Evolutionary conservation across 2,329 filamentous ascomycete genomes (phyloP).

Genomic region (Fusarium anthophilum): DNA sequence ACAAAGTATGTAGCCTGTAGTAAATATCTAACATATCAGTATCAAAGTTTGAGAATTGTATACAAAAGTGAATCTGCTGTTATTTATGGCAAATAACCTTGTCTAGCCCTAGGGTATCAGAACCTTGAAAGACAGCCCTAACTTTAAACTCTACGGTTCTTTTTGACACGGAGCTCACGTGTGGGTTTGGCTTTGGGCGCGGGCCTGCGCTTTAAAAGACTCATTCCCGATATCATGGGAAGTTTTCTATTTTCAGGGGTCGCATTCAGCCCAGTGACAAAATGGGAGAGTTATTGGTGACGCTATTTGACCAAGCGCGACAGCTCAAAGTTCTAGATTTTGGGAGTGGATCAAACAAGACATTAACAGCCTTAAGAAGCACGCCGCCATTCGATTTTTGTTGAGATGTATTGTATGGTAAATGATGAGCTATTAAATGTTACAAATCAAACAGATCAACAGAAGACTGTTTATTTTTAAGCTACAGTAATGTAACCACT

Average conservation of each 20-base stretch:
- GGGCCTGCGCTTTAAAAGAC: neutral
- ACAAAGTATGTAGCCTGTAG: accelerated
- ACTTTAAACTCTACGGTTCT: too few species aligned
- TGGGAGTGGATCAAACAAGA: neutral
- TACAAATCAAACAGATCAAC: accelerated
- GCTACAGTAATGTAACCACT: accelerated
- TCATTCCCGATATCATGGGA: neutral
- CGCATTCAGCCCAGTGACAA: neutral
- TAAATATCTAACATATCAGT: neutral
- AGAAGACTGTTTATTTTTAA: accelerated
- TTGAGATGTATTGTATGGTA: accelerated
- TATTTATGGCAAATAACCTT: accelerated
- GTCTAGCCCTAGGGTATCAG: neutral
- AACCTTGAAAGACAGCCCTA: neutral
- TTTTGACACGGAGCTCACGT: neutral
- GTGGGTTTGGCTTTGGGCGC: accelerated
- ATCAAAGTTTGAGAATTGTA: accelerated
- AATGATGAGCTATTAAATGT: accelerated
- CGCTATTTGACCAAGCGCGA: neutral
- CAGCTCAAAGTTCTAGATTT: neutral
- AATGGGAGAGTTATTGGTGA: neutral
- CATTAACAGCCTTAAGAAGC: neutral
- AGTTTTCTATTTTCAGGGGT: neutral
- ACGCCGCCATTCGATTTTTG: accelerated
- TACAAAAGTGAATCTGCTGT: neutral